Evolutionary conservation across 148 eudicot genomes (phyloP).

Genomic region (Persicaria tinctoria): DNA sequence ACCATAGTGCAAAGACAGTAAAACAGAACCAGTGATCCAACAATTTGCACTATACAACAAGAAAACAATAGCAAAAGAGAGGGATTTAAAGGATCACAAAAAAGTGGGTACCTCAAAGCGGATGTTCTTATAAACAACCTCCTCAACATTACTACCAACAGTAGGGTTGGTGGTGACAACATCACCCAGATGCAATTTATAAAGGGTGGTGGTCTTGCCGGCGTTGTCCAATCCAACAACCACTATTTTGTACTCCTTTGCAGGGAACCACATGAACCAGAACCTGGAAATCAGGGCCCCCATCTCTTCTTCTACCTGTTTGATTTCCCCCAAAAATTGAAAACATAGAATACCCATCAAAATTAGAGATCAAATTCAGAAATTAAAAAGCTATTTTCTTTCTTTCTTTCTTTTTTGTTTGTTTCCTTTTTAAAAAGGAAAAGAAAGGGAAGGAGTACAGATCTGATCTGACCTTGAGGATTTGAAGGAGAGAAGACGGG

Average conservation of each 20-base stretch:
- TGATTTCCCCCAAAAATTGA: background rate
- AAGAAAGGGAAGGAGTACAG: background rate
- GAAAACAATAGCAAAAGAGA: background rate
- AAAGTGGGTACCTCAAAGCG: slow-evolving; percentile 61
- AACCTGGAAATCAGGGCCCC: slow-evolving; percentile 78
- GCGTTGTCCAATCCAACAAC: slow-evolving; percentile 95
- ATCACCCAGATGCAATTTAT: slow-evolving; percentile 91
- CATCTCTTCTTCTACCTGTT: slow-evolving; percentile 29
- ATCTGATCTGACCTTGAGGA: background rate
- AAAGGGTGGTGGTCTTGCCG: slow-evolving; percentile 94
- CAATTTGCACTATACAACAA: background rate
- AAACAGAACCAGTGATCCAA: background rate
- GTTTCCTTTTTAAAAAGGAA: too few species aligned
- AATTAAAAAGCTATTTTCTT: background rate
- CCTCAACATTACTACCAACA: slow-evolving; percentile 95
- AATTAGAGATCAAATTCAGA: background rate
- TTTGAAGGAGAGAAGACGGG: background rate
- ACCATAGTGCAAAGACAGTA: too few species aligned
- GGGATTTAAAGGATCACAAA: background rate
- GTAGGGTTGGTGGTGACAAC: slow-evolving; percentile 95
- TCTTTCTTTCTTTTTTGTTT: too few species aligned
- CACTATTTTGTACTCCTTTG: slow-evolving; percentile 90
- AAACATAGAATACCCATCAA: background rate
- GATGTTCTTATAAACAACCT: slow-evolving; percentile 88
- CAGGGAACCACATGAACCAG: slow-evolving; percentile 98